Evolutionary conservation across 306 rosid genomes (phyloP).

Genomic region (Sesbania bispinosa): DNA sequence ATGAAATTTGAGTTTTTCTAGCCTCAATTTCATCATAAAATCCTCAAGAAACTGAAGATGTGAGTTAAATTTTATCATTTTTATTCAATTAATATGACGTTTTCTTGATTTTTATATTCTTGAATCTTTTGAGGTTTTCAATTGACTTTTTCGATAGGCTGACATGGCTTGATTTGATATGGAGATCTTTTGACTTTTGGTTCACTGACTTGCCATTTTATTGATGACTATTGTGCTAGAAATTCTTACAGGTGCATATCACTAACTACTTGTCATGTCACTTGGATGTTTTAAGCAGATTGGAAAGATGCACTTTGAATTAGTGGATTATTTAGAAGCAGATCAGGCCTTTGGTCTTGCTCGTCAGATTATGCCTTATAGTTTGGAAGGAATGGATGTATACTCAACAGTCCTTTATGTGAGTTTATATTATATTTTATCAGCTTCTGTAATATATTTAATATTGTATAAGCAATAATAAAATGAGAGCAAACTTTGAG

Average conservation of each 20-base stretch:
- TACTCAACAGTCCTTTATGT: constrained; percentile 98
- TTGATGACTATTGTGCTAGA: background rate
- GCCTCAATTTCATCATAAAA: background rate
- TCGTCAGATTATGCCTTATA: constrained; percentile 69
- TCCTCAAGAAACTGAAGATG: background rate
- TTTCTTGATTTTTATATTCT: background rate
- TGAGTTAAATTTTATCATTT: background rate
- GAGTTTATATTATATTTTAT: constrained; percentile 40
- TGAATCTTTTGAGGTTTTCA: background rate
- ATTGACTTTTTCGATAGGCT: background rate
- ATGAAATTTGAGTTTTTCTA: background rate
- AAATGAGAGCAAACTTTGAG: background rate
- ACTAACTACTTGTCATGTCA: constrained; percentile 6
- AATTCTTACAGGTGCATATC: constrained; percentile 9
- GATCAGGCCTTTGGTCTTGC: constrained; percentile 86
- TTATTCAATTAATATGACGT: background rate
- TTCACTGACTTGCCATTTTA: background rate
- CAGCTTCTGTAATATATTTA: background rate
- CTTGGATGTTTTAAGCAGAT: constrained; percentile 55
- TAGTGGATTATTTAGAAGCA: constrained; percentile 92
- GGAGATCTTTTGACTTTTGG: background rate
- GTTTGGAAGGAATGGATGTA: constrained; percentile 95
- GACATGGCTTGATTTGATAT: background rate
- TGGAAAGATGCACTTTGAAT: constrained; percentile 84
- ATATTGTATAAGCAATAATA: background rate